These are phyloP conservation scores for Voacanga thouarsii DNA, from an alignment of 257 asterid genomes.

Conservation along the genomic window DNA sequence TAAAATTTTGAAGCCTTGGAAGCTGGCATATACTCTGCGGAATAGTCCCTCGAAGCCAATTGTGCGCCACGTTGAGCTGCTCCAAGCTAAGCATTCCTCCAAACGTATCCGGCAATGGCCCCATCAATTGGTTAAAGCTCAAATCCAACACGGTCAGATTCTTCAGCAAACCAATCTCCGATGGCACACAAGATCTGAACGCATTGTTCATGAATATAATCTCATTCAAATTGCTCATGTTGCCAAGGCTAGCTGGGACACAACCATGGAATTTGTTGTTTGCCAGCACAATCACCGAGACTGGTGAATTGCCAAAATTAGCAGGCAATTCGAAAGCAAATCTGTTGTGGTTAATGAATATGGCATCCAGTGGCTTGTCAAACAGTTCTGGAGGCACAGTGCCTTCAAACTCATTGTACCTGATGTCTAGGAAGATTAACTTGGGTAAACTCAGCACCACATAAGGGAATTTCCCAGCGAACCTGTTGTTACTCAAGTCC, in stretches of 20 bases:
- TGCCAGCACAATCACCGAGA: constrained; percentile 76
- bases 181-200: constrained; percentile 74
- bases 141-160: constrained; percentile 71
- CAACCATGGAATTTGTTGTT: constrained; percentile 80
- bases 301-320: constrained; percentile 87
- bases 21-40: constrained; percentile 61
- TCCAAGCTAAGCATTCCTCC: constrained; percentile 74
- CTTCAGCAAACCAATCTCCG: constrained; percentile 64
- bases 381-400: constrained; percentile 63
- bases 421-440: constrained; percentile 57
- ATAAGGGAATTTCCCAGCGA: constrained; percentile 83
- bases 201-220: constrained; percentile 62
- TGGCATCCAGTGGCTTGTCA: constrained; percentile 78
- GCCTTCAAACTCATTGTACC: constrained; percentile 84
- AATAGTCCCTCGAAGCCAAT: constrained; percentile 53
- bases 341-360: constrained; percentile 75
- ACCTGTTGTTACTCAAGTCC: constrained; percentile 82
- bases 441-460: constrained; percentile 67
- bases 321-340: constrained; percentile 76
- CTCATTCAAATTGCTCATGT: constrained; percentile 72
- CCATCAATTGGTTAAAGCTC: constrained; percentile 59
- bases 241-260: constrained; percentile 72
- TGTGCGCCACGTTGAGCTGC: constrained; percentile 76
- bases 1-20: constrained; percentile 67
- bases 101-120: constrained; percentile 58